Evolutionary conservation across 208 protist genomes (phyloP), one percentile per base, ranked within the genome.

Genomic region (Leishmania turanica): DNA sequence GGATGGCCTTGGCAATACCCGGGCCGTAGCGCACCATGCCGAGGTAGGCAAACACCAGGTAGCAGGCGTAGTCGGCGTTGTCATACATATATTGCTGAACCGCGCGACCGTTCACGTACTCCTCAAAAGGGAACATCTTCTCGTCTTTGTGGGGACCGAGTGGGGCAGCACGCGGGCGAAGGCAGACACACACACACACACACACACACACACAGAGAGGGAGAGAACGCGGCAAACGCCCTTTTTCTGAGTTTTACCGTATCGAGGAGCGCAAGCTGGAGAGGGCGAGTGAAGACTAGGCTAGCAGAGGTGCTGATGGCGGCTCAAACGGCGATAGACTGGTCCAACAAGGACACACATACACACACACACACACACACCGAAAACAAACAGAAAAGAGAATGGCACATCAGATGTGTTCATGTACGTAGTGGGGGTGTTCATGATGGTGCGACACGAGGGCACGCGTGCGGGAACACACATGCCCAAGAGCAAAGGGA

Each of bases 11-110:
- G 53, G 88, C 88, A 42, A 91, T 78, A 53, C 80, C 80, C 1
- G 88, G 88, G 27, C 88, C 88, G 79, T 91, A 91, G 85, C 82
- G 82, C 40, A 92, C 72, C 80, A 89, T 87, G n/a, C 79, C 88
- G 7, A 90, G 71, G 80, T 90, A 87, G 58, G 83, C 79, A 58
- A 89, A 89, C 58, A 87, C 82, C 11, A 92, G 83, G 73, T 91
- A 87, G 42, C 68, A 84, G 79, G 81, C 88, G 47, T 82, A 77
- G 78, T 90, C 82, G 11, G 89, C 78, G 34, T 87, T 78, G 3
- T 86, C 74, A 54, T 77, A 81, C 77, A 87, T 86, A 78, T 89
- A 93, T 42, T 86, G 60, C 66, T 77, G 75, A 11, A 88, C 66
- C 11, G 68, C 80, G 65, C 58, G 81, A n/a, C 88, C 88, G 47